A percentile compares a stretch with the other conserved stretches of the same genome.
phyloP scores from a whole-genome alignment of 2,329 filamentous ascomycete species.

The Ophiosphaerella korrae region DNA sequence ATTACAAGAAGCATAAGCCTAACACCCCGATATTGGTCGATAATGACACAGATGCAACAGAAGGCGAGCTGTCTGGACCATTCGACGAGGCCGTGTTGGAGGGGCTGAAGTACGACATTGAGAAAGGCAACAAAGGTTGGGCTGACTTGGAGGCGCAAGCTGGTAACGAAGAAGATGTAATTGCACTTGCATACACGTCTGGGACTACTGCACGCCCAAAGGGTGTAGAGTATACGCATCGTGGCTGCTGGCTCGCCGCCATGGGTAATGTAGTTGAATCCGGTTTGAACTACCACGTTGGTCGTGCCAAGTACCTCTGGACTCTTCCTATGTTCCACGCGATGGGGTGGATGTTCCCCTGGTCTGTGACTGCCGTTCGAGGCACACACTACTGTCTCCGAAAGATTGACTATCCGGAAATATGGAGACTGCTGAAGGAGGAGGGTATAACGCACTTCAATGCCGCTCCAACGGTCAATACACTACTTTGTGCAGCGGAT shows the following conservation, averaged over 20 bases:
- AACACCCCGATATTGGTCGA: slow-evolving; percentile 77
- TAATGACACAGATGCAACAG: slow-evolving; percentile 77
- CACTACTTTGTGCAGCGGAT: slow-evolving; percentile 79
- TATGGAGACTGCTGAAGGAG: slow-evolving; percentile 86
- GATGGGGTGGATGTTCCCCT: slow-evolving; percentile 81
- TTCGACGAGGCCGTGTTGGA: slow-evolving; percentile 85
- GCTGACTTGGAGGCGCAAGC: slow-evolving; percentile 72
- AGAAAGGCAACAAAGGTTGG: slow-evolving; percentile 75
- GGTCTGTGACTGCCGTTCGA: slow-evolving; percentile 88
- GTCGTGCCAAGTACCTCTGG: slow-evolving; percentile 84
- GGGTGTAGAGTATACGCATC: slow-evolving; percentile 89
- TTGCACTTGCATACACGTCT: slow-evolving; percentile 91
- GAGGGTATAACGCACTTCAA: slow-evolving; percentile 94
- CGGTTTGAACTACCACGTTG: slow-evolving; percentile 72
- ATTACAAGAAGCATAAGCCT: slow-evolving; percentile 66
- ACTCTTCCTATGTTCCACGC: slow-evolving; percentile 86
- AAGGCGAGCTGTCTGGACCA: slow-evolving; percentile 74
- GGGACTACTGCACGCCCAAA: slow-evolving; percentile 92
- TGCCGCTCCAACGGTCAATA: slow-evolving; percentile 95
- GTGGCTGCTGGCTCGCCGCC: slow-evolving; percentile 83
- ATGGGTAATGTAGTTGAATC: slow-evolving; percentile 88
- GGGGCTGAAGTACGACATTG: slow-evolving; percentile 72
- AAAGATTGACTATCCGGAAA: slow-evolving; percentile 92
- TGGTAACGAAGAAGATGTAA: slow-evolving; percentile 75
- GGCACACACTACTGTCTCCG: slow-evolving; percentile 95